Conservation (phyloP, 2,329 filamentous ascomycete genomes). For the Fusarium miscanthi region DNA sequence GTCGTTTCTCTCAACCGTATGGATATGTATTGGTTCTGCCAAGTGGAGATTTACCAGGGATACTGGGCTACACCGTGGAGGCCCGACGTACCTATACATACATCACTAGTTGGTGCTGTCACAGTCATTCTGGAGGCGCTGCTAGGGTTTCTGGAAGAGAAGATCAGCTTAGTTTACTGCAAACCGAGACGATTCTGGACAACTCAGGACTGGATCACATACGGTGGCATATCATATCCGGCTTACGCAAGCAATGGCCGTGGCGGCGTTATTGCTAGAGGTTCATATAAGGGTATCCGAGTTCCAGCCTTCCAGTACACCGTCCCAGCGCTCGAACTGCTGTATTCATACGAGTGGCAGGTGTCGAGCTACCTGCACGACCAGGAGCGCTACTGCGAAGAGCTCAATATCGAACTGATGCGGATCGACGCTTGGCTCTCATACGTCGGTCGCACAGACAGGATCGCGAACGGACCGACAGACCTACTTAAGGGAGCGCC, state of each 20-base stretch:
- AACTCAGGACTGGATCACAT: accelerated
- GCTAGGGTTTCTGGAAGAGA: background rate
- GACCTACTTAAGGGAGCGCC: background rate
- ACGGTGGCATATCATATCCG: background rate
- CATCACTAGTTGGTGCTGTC: background rate
- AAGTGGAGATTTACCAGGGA: background rate
- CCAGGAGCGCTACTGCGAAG: accelerated
- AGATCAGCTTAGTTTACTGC: background rate
- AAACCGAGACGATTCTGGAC: accelerated
- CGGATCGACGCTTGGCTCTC: background rate
- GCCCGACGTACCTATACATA: background rate
- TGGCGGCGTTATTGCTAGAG: background rate
- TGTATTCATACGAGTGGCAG: background rate
- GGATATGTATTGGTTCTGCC: background rate
- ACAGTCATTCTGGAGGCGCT: background rate
- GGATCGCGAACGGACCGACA: background rate
- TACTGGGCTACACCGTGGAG: background rate
- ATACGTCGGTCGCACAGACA: background rate
- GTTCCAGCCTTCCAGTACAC: background rate
- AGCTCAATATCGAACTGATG: background rate
- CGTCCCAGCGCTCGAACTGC: background rate
- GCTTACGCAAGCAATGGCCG: background rate
- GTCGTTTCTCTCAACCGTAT: background rate
- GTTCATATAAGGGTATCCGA: background rate
- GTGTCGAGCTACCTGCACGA: background rate